A percentile compares a stretch with the other conserved stretches of the same genome.
These are phyloP conservation scores for Russula emetica DNA, from an alignment of 768 basidiomycete species.

Conservation along the genomic window DNA sequence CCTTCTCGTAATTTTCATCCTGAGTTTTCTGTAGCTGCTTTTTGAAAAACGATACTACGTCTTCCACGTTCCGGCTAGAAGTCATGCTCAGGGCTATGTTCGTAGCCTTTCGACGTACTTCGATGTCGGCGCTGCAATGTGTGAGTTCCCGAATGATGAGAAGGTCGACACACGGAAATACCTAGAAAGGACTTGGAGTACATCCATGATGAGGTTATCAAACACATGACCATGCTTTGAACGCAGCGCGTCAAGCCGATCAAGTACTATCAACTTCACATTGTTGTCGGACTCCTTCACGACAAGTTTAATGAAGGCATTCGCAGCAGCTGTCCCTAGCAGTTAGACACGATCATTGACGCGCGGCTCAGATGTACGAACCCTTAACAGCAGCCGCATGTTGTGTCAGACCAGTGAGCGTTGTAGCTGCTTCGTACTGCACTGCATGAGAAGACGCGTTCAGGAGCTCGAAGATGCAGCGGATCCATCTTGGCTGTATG, in stretches of 20 bases:
- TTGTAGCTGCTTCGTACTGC: slow-evolving; percentile 96
- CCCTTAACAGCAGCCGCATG: slow-evolving; percentile 96
- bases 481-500: slow-evolving; percentile 82
- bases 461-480: slow-evolving; percentile 87
- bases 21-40: slow-evolving; percentile 95
- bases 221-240: slow-evolving; percentile 84
- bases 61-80: slow-evolving; percentile 91
- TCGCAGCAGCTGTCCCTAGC: slow-evolving; percentile 66
- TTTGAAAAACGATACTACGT: slow-evolving; percentile 93
- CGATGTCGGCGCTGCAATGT: slow-evolving; percentile 79
- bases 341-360: background rate
- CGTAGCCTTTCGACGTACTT: slow-evolving; percentile 91
- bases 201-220: slow-evolving; percentile 91
- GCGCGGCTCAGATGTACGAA: slow-evolving; percentile 33
- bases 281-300: slow-evolving; percentile 98
- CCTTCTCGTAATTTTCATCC: slow-evolving; percentile 91
- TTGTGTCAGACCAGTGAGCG: slow-evolving; percentile 88
- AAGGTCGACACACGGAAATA: slow-evolving; percentile 27
- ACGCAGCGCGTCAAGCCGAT: slow-evolving; percentile 79
- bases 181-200: slow-evolving; percentile 87
- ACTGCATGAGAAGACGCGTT: slow-evolving; percentile 88
- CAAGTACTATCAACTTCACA: slow-evolving; percentile 94
- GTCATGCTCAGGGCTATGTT: slow-evolving; percentile 89
- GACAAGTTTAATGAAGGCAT: slow-evolving; percentile 81
- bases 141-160: slow-evolving; percentile 8